Percentiles rank a stretch among this genome's conserved stretches.
Conservation (phyloP, 2,329 filamentous ascomycete genomes). For the Ceratocystis colombiana region DNA sequence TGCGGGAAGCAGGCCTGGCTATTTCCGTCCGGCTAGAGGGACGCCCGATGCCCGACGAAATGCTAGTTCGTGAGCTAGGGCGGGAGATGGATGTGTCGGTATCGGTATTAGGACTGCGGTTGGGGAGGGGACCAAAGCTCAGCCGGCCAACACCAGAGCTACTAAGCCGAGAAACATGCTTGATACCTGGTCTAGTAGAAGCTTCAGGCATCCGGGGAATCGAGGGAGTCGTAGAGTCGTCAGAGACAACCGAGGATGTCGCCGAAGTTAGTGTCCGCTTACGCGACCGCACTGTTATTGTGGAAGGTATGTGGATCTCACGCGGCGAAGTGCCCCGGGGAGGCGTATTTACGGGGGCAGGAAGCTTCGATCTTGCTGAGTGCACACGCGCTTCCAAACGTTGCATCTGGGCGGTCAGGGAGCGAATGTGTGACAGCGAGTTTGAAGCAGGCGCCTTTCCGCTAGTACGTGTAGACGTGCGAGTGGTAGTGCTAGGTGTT, state of each 20-base stretch:
- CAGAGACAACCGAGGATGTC: slow-evolving; percentile 39
- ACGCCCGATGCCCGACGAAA: slow-evolving; percentile 42
- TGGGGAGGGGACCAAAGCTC: slow-evolving; percentile 53
- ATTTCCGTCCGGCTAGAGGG: slow-evolving; percentile 47
- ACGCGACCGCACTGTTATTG: slow-evolving; percentile 55
- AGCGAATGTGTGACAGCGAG: slow-evolving; percentile 86
- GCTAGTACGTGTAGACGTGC: slow-evolving; percentile 41
- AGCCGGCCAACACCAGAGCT: slow-evolving; percentile 53
- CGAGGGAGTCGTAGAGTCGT: slow-evolving; percentile 40
- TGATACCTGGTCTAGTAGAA: slow-evolving; percentile 33
- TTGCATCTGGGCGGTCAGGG: slow-evolving; percentile 93
- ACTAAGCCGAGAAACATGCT: slow-evolving; percentile 49
- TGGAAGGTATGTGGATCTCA: slow-evolving; percentile 42
- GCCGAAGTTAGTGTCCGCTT: slow-evolving; percentile 55
- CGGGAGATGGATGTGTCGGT: slow-evolving; percentile 43
- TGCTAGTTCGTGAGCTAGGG: slow-evolving; percentile 63
- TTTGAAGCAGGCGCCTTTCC: slow-evolving; percentile 45
- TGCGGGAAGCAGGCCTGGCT: slow-evolving; percentile 54
- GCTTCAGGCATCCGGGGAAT: slow-evolving; percentile 31
- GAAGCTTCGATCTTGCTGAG: slow-evolving; percentile 80
- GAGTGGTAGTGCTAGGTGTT: slow-evolving; percentile 37
- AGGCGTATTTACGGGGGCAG: slow-evolving; percentile 66
- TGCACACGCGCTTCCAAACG: slow-evolving; percentile 89
- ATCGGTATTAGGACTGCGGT: slow-evolving; percentile 42
- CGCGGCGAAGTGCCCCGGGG: slow-evolving; percentile 66